Evolutionary conservation across 23 red algal genomes (phyloP).

Genomic region (Gracilaria domingensis): DNA sequence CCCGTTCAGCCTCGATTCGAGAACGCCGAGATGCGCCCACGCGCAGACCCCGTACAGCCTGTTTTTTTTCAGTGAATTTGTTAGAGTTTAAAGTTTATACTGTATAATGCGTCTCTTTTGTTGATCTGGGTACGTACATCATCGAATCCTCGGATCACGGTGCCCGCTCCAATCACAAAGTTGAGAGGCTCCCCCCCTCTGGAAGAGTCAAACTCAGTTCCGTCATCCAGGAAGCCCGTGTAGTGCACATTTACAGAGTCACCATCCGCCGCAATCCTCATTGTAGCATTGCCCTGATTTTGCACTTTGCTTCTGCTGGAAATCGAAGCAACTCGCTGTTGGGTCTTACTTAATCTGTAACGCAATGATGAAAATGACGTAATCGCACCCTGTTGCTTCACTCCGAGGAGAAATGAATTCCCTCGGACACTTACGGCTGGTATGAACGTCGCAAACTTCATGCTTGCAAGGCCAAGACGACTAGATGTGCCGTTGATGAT

Average conservation of each 20-base stretch:
- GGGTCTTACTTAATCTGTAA: neutral
- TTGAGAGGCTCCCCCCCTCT: conserved; percentile 66
- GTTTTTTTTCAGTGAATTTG: neutral
- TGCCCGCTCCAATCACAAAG: conserved; percentile 75
- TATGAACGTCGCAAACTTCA: neutral
- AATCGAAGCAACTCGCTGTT: neutral
- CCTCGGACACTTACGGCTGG: neutral
- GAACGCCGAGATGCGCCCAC: conserved; percentile 55
- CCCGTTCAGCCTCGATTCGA: conserved; percentile 45
- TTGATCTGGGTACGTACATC: conserved; percentile 28
- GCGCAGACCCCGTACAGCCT: conserved; percentile 66
- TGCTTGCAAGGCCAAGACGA: neutral
- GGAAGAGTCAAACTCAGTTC: conserved; percentile 73
- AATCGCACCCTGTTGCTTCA: neutral
- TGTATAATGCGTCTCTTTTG: neutral
- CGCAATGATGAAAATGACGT: neutral
- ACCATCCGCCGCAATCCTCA: conserved; percentile 69
- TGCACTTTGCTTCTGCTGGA: neutral
- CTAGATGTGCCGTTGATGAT: too few relatives aligned
- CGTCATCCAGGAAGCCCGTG: conserved; percentile 78
- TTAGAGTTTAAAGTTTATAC: neutral
- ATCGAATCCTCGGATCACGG: conserved; percentile 81
- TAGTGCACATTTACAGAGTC: conserved; percentile 81
- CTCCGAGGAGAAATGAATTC: neutral
- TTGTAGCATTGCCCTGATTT: neutral